Evolutionary conservation across 306 rosid species (phyloP), one percentile per base, ranked within the genome.

Genomic region (Cicer yamashitae): DNA sequence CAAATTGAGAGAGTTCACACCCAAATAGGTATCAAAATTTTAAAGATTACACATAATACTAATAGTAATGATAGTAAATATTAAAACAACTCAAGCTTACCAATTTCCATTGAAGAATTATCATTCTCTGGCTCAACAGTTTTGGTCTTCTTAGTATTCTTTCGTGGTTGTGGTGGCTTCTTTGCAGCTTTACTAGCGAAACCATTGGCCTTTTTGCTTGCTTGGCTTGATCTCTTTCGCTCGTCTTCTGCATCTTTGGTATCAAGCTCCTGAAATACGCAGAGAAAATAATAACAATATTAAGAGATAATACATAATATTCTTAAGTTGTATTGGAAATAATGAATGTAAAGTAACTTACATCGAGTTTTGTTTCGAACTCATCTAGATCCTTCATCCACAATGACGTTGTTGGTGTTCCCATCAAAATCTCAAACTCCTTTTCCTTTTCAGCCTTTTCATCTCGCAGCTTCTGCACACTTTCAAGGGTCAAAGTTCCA

Each of bases 321-420:
- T 30, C 5, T 30, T 3, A 30, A 30, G 34, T 30, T 30, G 34
- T 30, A 30, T 3, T 30, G 34, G 34, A 30, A 30, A 30, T 30
- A 30, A 30, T 30, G 34, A 30, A 30, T 30, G 4, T 30, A 3
- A 30, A 30, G 34, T 30, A 30, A 30, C 88, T 3, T 89, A 94
- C 98, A 85, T 90, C 88, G 15, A 94, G 91, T 67, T 89, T 86
- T 69, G 54, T 64, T 17, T 91, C 96, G 51, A 94, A 86, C 73
- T 83, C 81, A 71, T 89, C 91, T 9, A 91, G 93, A 86, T 94
- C 98, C 67, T 58, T 90, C 70, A 85, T 41, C 98, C 98, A 94
- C 87, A 94, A 39, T 44, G 91, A 66, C 48, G 69, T 81, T 14
- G 96, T 83, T n/a, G 96, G 84, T 10, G 93, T 85, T 41, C 85